phyloP scores from a whole-genome alignment of 805 yeast species.

The Ogataea trehalophila region DNA sequence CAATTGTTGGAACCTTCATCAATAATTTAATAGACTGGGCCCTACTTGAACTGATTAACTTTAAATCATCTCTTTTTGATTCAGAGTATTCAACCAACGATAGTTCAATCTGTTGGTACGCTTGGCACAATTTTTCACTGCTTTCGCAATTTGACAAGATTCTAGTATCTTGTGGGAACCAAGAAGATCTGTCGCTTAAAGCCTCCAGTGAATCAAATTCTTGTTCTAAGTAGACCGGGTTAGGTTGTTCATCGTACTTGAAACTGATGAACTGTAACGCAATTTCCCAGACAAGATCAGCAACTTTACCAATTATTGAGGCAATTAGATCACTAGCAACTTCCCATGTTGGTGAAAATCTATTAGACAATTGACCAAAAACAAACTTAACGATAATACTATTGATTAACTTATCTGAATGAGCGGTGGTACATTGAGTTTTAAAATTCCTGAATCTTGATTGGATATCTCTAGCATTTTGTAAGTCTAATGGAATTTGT shows the following conservation, averaged over 20 bases:
- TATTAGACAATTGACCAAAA: constrained; percentile 68
- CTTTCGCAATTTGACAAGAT: constrained; percentile 37
- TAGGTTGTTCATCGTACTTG: constrained; percentile 15
- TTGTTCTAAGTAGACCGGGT: constrained; percentile 15
- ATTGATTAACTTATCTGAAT: constrained; percentile 21
- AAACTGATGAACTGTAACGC: constrained; percentile 33
- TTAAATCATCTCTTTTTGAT: constrained; percentile 31
- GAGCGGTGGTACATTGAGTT: constrained; percentile 32
- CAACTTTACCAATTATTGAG: constrained; percentile 36
- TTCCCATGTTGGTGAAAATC: constrained; percentile 83
- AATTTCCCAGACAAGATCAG: constrained; percentile 51
- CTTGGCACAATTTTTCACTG: constrained; percentile 23
- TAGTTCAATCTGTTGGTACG: constrained; percentile 30
- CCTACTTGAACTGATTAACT: constrained; percentile 44
- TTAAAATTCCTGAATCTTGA: constrained; percentile 62
- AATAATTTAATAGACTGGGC: constrained; percentile 55
- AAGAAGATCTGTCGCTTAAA: constrained; percentile 19
- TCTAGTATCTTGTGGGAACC: constrained; percentile 44
- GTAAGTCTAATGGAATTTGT: constrained; percentile 63
- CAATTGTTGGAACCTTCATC: constrained; percentile 54
- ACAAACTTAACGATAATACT: constrained; percentile 41
- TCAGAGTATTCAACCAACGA: constrained; percentile 37
- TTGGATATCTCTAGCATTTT: constrained; percentile 69
- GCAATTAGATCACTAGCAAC: constrained; percentile 63
- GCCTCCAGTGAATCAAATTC: constrained; percentile 8